Percentiles rank a stretch among this genome's conserved stretches.
These are phyloP conservation scores for Sporothrix brasiliensis DNA, from an alignment of 2,329 filamentous ascomycete species.

Conservation along the genomic window DNA sequence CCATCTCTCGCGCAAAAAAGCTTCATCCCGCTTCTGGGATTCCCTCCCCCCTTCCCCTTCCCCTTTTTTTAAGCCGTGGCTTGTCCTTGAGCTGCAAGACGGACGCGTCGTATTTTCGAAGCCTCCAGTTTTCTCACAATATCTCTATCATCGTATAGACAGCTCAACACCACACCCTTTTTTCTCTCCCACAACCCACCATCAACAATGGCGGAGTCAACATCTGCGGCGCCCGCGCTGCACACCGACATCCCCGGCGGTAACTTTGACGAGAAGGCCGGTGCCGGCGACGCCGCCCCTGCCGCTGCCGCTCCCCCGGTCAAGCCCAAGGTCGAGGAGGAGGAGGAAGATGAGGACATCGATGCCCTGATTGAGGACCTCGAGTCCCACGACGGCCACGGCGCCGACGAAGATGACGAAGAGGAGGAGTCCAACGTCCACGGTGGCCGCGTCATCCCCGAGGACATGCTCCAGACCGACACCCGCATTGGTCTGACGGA, in stretches of 20 bases:
- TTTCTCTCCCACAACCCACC: constrained; percentile 41
- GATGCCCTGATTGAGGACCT: constrained; percentile 86
- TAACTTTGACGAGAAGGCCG: constrained; percentile 65
- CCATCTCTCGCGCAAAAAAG: constrained; percentile 31
- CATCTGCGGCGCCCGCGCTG: constrained; percentile 58
- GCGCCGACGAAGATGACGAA: constrained; percentile 62
- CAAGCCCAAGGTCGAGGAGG: constrained; percentile 53
- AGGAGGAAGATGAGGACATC: constrained; percentile 80
- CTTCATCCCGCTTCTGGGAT: constrained; percentile 25
- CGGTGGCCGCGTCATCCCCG: constrained; percentile 66
- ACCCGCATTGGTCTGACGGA: constrained; percentile 70
- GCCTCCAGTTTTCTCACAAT: constrained; percentile 32
- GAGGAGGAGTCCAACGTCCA: constrained; percentile 50
- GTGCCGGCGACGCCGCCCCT: constrained; percentile 26
- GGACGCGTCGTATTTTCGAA: constrained; percentile 29
- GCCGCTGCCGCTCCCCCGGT: constrained; percentile 42
- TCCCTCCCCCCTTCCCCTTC: constrained; percentile 23
- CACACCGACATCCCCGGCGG: constrained; percentile 67
- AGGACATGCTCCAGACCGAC: constrained; percentile 72
- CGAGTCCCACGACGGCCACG: constrained; percentile 76
- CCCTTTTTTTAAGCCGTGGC: constrained; percentile 28
- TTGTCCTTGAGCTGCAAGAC: constrained; percentile 33
- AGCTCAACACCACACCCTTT: constrained; percentile 33
- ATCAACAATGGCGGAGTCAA: constrained; percentile 58
- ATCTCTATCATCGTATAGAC: constrained; percentile 31